These are phyloP conservation scores for Penicillium chermesinum DNA, from an alignment of 495 filamentous ascomycete species.

Conservation along the genomic window DNA sequence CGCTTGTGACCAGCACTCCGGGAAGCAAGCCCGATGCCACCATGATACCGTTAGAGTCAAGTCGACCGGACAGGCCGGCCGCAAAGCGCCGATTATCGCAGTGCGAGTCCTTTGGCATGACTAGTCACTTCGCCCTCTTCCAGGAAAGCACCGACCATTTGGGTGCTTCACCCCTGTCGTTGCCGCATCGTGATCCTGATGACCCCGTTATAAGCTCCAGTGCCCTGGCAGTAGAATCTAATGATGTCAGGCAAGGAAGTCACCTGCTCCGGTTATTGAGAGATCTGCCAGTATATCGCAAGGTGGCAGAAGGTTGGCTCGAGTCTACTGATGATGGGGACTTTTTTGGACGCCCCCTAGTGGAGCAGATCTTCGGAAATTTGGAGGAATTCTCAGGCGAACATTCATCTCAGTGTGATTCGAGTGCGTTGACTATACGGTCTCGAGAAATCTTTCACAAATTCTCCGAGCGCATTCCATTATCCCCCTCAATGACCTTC, in stretches of 20 bases:
- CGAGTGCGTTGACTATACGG: not conserved
- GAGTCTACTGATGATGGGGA: not conserved
- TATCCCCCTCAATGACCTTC: not conserved
- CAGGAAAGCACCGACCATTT: slow-evolving; percentile 4
- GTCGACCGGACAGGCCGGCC: not conserved
- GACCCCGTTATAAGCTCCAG: not conserved
- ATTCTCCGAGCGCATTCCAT: not conserved
- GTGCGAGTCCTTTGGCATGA: slow-evolving; percentile 5
- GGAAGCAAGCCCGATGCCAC: no score
- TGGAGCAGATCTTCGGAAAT: not conserved
- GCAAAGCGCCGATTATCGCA: slow-evolving; percentile 1
- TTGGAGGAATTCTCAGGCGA: not conserved
- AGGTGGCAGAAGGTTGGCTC: not conserved
- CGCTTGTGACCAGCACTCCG: no score
- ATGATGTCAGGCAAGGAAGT: not conserved
- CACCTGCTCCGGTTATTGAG: not conserved
- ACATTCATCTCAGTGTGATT: not conserved
- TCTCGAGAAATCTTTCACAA: not conserved
- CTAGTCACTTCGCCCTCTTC: slow-evolving; percentile 4
- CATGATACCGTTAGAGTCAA: not conserved
- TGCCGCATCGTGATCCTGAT: not conserved
- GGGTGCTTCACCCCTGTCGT: not conserved
- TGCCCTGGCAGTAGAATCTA: not conserved
- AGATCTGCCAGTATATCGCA: not conserved
- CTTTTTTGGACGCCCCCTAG: not conserved